Conservation (phyloP, 441 rosid genomes). For the Bocquillonia castaneifolia region DNA sequence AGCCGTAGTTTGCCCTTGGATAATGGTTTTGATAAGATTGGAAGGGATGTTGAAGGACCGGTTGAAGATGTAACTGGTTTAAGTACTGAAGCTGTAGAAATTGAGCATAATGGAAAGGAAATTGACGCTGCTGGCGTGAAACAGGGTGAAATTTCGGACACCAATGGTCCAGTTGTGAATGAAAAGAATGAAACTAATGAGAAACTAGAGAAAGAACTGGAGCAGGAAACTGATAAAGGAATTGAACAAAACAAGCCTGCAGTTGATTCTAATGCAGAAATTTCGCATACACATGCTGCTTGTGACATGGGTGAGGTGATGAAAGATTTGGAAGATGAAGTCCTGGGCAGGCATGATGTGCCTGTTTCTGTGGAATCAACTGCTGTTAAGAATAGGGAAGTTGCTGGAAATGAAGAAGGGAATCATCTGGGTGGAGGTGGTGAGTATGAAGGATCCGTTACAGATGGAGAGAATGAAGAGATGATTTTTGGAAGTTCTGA, state of each 20-base stretch:
- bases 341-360: conserved; percentile 10
- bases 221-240: conserved; percentile 19
- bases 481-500: conserved; percentile 63
- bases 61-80: conserved; percentile 13
- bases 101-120: conserved; percentile 22
- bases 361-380: conserved; percentile 17
- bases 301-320: conserved; percentile 4
- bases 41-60: conserved; percentile 23
- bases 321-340: conserved; percentile 16
- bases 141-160: conserved; percentile 7
- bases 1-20: conserved; percentile 31
- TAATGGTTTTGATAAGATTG: conserved; percentile 44
- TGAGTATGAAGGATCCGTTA: conserved; percentile 39
- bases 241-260: conserved; percentile 17
- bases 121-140: conserved; percentile 14
- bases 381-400: conserved; percentile 25
- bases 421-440: conserved; percentile 30
- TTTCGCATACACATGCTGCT: conserved; percentile 17
- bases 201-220: conserved; percentile 8
- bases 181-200: conserved; percentile 6
- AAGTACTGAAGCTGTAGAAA: conserved; percentile 18
- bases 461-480: conserved; percentile 60
- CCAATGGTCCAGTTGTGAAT: conserved; percentile 4
- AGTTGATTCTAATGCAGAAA: conserved; percentile 22
- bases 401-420: conserved; percentile 31